Base-by-base conservation (phyloP, 371 early-diverging fungal genomes). In the Mucor circinelloides region DNA sequence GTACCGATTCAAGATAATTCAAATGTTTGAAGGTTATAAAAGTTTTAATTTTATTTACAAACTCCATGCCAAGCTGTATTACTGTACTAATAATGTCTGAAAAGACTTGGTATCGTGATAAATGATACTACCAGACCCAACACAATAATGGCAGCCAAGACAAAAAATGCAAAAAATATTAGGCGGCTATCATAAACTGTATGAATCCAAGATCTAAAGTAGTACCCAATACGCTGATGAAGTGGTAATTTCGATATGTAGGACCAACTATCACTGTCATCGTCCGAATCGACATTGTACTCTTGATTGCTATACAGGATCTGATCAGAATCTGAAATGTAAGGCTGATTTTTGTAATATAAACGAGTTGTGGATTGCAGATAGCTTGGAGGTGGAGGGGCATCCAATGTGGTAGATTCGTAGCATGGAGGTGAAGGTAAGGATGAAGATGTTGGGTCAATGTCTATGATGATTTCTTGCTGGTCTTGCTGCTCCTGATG, bases 261-360 rank as follows among this genome's bases (percentile, higher is more conserved):
- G 17, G 44, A 57, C 46, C 44, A 42, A 15, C 44, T 55, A 4
- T 38, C 46, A 23, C 32, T 40, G 25, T 42, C 17, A 44, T 42
- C 3, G 19, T 57, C 19, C 12, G 17, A 44, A 5, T 46, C 7
- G 15, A 12, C 21, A 3, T 21, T 30, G 27, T 50, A n/a, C 31
- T 44, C 42, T 46, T 44, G 42, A 12, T 44, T 17, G 7, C 19
- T 28, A 31, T 57, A 57, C 15, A n/a, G 12, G 6, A 4, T 2
- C 21, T 57, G 38, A 1, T 64, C 64, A 7, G 17, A 9, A 10
- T 64, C 64, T 8, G 56, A 57, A 44, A 64, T 64, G 31, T 38
- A 64, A 9, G 64, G 64, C 13, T 57, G 44, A 13, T 64, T 64
- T 23, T 64, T 64, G 17, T 64, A 64, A 12, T 44, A 55, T 40